Conservation (phyloP, 2,329 filamentous ascomycete species). For the Stagonosporopsis tanaceti region DNA sequence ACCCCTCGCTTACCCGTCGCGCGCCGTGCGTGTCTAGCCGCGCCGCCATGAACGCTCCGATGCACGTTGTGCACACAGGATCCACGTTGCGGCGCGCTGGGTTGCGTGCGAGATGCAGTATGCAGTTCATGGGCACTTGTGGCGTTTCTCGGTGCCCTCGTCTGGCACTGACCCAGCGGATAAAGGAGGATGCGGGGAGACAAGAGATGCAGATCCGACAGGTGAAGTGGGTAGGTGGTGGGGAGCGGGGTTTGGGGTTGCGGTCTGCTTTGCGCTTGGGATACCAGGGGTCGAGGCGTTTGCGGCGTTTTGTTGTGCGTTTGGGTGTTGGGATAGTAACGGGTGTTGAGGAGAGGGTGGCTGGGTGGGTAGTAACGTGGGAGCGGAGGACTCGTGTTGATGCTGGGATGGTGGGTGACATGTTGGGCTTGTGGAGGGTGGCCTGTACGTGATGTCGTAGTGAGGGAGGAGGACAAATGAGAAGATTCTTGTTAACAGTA, state of each 20-base stretch:
- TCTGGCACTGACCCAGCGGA: conserved; percentile 25
- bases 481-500: too few species aligned
- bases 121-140: conserved; percentile 31
- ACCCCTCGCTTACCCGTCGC: conserved; percentile 27
- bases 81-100: conserved; percentile 28
- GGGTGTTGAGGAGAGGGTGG: neutral
- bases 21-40: conserved; percentile 34
- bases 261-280: conserved; percentile 31
- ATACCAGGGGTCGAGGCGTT: conserved; percentile 31
- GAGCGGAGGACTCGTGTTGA: conserved; percentile 27
- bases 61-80: conserved; percentile 40
- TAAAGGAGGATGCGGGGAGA: conserved; percentile 25
- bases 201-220: conserved; percentile 37
- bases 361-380: conserved; percentile 4
- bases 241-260: conserved; percentile 17
- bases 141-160: neutral
- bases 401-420: neutral
- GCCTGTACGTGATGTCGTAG: neutral
- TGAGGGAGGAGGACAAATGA: neutral
- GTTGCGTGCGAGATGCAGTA: conserved; percentile 32
- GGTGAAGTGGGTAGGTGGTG: conserved; percentile 31
- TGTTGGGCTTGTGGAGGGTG: neutral
- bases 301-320: conserved; percentile 8
- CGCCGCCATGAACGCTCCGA: conserved; percentile 32
- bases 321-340: neutral